phyloP scores from a whole-genome alignment of 2,329 filamentous ascomycete species.

The Penicillium sp. region DNA sequence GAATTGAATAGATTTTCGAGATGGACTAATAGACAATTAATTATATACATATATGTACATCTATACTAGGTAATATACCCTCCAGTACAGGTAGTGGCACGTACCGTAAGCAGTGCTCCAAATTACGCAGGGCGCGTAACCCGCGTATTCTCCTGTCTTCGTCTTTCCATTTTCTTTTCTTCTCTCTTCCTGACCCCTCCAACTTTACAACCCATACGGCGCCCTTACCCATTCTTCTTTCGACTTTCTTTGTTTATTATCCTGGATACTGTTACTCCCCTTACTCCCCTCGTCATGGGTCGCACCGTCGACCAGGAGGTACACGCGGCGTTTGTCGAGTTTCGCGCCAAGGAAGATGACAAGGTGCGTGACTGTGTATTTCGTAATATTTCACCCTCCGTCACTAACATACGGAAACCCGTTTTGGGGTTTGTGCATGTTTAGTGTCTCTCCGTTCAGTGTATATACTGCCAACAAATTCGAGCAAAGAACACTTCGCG shows the following conservation, averaged over 20 bases:
- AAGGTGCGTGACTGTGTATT: conserved; percentile 47
- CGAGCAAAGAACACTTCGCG: conserved; percentile 55
- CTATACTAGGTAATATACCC: not conserved
- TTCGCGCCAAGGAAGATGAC: conserved; percentile 55
- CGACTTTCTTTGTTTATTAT: conserved; percentile 2
- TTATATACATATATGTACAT: too few species aligned
- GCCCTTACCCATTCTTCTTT: conserved; percentile 11
- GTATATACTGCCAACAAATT: conserved; percentile 55
- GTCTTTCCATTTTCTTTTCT: conserved; percentile 25
- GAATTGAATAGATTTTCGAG: not conserved
- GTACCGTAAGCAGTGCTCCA: conserved; percentile 21
- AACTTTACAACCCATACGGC: conserved; percentile 19
- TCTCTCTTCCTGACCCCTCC: conserved; percentile 16
- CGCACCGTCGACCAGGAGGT: conserved; percentile 54
- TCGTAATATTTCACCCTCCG: conserved; percentile 43
- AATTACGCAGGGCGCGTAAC: conserved; percentile 25
- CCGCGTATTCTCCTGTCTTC: conserved; percentile 25
- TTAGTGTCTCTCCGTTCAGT: conserved; percentile 54
- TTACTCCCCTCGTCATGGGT: conserved; percentile 44
- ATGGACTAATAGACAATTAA: not conserved
- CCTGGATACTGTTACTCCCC: conserved; percentile 16
- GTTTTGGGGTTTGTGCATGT: conserved; percentile 20
- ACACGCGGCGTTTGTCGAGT: conserved; percentile 55
- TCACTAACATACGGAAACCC: conserved; percentile 38
- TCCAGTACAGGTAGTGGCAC: not conserved